A percentile compares a stretch with the other conserved stretches of the same genome.
Evolutionary conservation across 768 basidiomycete genomes (phyloP).

Genomic region (Pleurotus sapidus): DNA sequence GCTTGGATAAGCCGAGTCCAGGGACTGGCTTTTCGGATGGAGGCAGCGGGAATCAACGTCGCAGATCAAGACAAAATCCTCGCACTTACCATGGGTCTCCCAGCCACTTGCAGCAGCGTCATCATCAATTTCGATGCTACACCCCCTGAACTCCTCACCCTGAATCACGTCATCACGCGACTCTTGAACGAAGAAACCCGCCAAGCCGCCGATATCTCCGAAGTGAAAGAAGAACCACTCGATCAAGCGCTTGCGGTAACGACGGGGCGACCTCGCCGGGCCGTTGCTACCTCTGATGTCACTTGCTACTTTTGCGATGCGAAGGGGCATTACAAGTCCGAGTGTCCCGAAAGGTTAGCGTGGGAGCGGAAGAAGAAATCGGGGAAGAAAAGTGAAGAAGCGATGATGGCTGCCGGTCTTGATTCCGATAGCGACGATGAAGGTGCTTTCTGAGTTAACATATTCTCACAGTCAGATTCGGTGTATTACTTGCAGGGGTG

Average conservation of each 20-base stretch:
- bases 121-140: slow-evolving; percentile 27
- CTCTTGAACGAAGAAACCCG: slow-evolving; percentile 30
- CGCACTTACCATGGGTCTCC: slow-evolving; percentile 23
- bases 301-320: slow-evolving; percentile 23
- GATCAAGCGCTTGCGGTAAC: not conserved
- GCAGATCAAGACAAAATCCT: slow-evolving; percentile 22
- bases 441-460: not conserved
- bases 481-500: too few species aligned
- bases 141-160: slow-evolving; percentile 17
- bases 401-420: not conserved
- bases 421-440: not conserved
- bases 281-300: slow-evolving; percentile 8
- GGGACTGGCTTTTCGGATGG: slow-evolving; percentile 15
- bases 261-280: not conserved
- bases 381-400: not conserved
- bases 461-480: too few species aligned
- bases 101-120: slow-evolving; percentile 21
- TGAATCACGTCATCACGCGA: slow-evolving; percentile 22
- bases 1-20: slow-evolving; percentile 21
- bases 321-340: slow-evolving; percentile 21
- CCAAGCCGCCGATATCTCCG: slow-evolving; percentile 2
- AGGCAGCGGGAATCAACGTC: slow-evolving; percentile 18
- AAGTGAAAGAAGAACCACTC: not conserved
- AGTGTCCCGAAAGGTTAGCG: slow-evolving; percentile 8
- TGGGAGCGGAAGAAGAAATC: slow-evolving; percentile 13